A percentile compares a stretch with the other conserved stretches of the same genome.
Evolutionary conservation across 2,329 filamentous ascomycete species (phyloP).

Genomic region (Hortaea sp.): DNA sequence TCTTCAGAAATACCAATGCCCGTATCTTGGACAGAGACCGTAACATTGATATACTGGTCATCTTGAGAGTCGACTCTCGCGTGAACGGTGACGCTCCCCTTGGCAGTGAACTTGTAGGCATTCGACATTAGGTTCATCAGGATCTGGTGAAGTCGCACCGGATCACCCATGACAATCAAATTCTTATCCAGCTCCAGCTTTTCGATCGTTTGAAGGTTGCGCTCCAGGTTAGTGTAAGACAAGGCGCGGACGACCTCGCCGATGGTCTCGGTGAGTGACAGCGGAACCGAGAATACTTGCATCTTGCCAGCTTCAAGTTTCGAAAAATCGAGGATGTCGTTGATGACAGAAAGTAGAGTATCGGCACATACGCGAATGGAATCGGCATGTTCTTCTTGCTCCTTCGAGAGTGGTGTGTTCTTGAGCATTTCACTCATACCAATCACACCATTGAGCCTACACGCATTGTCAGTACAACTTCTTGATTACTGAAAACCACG

Average conservation of each 20-base stretch:
- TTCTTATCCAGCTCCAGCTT: conserved; percentile 45
- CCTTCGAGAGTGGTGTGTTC: conserved; percentile 43
- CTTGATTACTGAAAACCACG: neutral
- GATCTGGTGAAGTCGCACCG: conserved; percentile 42
- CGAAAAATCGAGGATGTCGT: conserved; percentile 43
- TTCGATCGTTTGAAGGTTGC: conserved; percentile 50
- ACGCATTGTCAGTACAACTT: neutral
- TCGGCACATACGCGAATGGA: conserved; percentile 56
- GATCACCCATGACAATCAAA: conserved; percentile 42
- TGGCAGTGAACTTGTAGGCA: conserved; percentile 86
- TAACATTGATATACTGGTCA: conserved; percentile 59
- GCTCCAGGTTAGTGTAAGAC: conserved; percentile 53
- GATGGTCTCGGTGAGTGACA: conserved; percentile 48
- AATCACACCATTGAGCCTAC: conserved; percentile 23
- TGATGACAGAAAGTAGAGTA: conserved; percentile 43
- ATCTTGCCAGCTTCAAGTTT: conserved; percentile 46
- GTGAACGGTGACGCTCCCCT: conserved; percentile 74
- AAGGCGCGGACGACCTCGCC: conserved; percentile 54
- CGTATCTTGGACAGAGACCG: conserved; percentile 79
- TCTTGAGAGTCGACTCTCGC: conserved; percentile 64
- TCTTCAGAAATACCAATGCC: conserved; percentile 83
- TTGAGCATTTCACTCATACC: conserved; percentile 53
- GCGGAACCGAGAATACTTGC: conserved; percentile 49
- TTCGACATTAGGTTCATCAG: conserved; percentile 79
- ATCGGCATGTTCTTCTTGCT: conserved; percentile 54